Base-by-base conservation (phyloP, 768 basidiomycete genomes). In the Mycena polygramma region DNA sequence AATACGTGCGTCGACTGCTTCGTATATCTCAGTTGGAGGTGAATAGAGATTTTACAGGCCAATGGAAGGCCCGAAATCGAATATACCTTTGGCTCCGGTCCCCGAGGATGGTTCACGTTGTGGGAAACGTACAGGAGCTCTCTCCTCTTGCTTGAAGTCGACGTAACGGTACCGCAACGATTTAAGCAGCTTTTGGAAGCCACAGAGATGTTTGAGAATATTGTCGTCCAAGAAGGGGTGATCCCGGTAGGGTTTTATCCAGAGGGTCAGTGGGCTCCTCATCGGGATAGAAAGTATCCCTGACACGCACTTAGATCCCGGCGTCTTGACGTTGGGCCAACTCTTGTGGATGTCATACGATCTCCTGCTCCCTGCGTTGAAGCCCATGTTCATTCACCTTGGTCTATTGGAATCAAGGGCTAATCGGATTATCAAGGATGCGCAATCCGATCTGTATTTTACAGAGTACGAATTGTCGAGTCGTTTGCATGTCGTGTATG, bases 311-410 rank as follows among this genome's bases (percentile, higher is more conserved):
- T 30, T 57, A 92, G 91, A 92, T 78, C 83, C 84, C 10, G 80
- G 86, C 61, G 82, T 87, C 43, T 83, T 92, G 43, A 91, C 89
- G 26, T 86, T 91, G 57, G 91, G 90, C 9, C 90, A 92, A 74
- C 79, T 92, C 24, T 90, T 91, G 48, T 92, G 92, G 92, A 88
- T 92, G 89, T 87, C 89, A 70, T 89, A 88, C 73, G 92, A 92
- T 72, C 83, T 88, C 26, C 84, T 92, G 70, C 81, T 92, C 45
- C 90, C 90, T 39, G 89, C 90, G 6, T 77, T 92, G 69, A 87
- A 86, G 62, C 90, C 90, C 17, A 81, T 91, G 48, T 87, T 92
- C 75, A 78, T 91, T 57, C 82, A 83, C 51, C 79, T 83, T 55
- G 89, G 87, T 8, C 79, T 91, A 61, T 81, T 86, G 30, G 87